Evolutionary conservation across 2,329 filamentous ascomycete species (phyloP).

Genomic region (Stemphylium vesicarium): DNA sequence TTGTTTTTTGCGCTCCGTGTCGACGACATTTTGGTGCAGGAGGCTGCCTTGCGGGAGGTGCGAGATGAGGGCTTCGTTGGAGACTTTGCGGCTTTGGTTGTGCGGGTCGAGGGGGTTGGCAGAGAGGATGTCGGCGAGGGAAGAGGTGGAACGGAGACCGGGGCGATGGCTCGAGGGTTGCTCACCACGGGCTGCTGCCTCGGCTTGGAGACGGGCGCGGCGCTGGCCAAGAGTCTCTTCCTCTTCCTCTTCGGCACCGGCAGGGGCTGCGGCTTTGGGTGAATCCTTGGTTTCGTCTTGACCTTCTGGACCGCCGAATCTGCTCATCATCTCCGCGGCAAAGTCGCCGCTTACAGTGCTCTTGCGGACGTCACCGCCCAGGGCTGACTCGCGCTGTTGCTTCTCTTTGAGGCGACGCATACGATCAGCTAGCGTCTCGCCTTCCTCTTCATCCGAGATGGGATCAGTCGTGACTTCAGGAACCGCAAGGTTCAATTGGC

Average conservation of each 20-base stretch:
- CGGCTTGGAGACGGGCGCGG: conserved; percentile 73
- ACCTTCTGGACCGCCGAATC: conserved; percentile 39
- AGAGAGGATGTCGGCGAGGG: conserved; percentile 67
- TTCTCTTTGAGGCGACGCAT: conserved; percentile 68
- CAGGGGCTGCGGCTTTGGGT: conserved; percentile 30
- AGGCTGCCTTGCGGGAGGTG: conserved; percentile 50
- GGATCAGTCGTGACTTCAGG: conserved; percentile 37
- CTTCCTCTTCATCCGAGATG: conserved; percentile 52
- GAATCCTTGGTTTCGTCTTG: conserved; percentile 13
- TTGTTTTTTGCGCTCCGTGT: conserved; percentile 46
- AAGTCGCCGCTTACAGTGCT: conserved; percentile 69
- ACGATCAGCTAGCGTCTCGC: conserved; percentile 71
- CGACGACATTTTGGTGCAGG: conserved; percentile 48
- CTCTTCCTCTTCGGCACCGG: conserved; percentile 52
- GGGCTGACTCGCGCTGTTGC: conserved; percentile 55
- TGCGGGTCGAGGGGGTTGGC: conserved; percentile 56
- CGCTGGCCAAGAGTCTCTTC: conserved; percentile 83
- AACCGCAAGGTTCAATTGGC: conserved; percentile 35
- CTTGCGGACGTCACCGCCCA: conserved; percentile 49
- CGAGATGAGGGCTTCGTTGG: conserved; percentile 42
- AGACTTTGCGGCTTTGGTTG: conserved; percentile 45
- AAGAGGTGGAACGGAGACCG: conserved; percentile 54
- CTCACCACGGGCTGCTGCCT: conserved; percentile 62
- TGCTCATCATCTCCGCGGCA: conserved; percentile 69
- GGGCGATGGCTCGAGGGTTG: conserved; percentile 34